These are phyloP conservation scores for Selenicereus undatus DNA, from an alignment of 148 eudicot genomes.

Conservation along the genomic window DNA sequence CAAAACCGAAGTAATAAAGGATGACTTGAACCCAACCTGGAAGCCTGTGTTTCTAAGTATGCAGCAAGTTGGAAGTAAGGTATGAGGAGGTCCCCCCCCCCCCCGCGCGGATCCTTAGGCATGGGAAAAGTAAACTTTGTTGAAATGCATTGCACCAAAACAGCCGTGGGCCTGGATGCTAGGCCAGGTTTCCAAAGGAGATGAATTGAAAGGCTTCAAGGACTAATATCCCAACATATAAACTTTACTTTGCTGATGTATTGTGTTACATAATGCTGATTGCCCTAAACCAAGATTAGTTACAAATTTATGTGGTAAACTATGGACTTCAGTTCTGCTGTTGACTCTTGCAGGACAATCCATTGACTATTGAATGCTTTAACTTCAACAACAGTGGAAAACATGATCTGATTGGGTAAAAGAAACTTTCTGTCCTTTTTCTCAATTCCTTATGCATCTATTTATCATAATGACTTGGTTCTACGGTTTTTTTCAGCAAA, in stretches of 20 bases:
- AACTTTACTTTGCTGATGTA: not conserved
- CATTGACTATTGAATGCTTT: constrained; percentile 76
- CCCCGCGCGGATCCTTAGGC: not conserved
- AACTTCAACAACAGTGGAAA: constrained; percentile 88
- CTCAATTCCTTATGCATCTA: constrained; percentile 6
- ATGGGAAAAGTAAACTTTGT: not conserved
- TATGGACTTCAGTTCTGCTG: constrained; percentile 4
- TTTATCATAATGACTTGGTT: constrained; percentile 22
- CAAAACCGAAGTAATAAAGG: constrained; percentile 87
- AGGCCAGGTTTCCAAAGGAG: not conserved
- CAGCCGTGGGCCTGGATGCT: not conserved
- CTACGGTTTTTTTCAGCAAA: constrained; percentile 46
- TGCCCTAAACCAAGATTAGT: not conserved
- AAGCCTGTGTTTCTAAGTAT: constrained; percentile 61
- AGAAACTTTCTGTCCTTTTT: not conserved
- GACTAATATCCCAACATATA: not conserved
- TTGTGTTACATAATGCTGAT: constrained; percentile 4
- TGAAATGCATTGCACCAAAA: not conserved
- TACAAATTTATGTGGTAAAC: constrained; percentile 2
- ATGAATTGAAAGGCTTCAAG: not conserved
- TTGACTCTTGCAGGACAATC: constrained; percentile 74
- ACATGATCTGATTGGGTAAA: constrained; percentile 88
- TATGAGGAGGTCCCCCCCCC: constrained; percentile 24
- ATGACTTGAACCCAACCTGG: constrained; percentile 81
- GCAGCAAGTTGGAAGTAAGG: constrained; percentile 91